Base-by-base conservation (phyloP, 179 eudicot species). In the Gypsophila paniculata region DNA sequence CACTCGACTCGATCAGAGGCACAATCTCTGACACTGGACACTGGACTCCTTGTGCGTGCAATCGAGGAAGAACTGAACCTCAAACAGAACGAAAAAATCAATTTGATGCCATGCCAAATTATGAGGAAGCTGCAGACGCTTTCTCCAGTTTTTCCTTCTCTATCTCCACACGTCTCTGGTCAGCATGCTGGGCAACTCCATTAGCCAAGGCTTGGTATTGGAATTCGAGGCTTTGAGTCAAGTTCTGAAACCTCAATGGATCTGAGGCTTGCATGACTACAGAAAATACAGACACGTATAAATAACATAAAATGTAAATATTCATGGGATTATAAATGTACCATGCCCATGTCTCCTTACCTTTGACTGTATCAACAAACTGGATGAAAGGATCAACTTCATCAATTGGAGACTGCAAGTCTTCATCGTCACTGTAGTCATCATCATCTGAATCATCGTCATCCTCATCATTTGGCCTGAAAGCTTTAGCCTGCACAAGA, bases 351-450 rank as follows among this genome's bases (percentile, higher is more conserved):
- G 49, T 55, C 51, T 61, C 14, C 68, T 78, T 81, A 94, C 99
- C 92, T 83, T 91, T 87, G 55, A 90, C 38, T n/a, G 90, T 77
- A 78, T 94, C 99, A 68, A 94, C 94, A 83, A 94, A 94, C 79
- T 88, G 85, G 77, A 94, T 70, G 76, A 91, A 94, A 54, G 99
- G 97, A 75, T 94, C 99, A 53, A 94, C 86, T 68, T 94, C 96
- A 77, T 94, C 99, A 70, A 94, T 89, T n/a, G 99, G 99, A 32
- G 99, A 91, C 68, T 94, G 99, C 74, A 91, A 67, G 64, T 94
- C 97, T 61, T 93, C 99, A 70, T 89, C 97, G 69, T 94, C 99
- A 65, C 99, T 94, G 78, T 82, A 90, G 80, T 94, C 99, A 70
- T 94, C 97, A 79, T 91, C 62, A 25, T 58, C 99, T 9, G 94